Conservation (phyloP, 345 rosid genomes). For the Clausena lansium region DNA sequence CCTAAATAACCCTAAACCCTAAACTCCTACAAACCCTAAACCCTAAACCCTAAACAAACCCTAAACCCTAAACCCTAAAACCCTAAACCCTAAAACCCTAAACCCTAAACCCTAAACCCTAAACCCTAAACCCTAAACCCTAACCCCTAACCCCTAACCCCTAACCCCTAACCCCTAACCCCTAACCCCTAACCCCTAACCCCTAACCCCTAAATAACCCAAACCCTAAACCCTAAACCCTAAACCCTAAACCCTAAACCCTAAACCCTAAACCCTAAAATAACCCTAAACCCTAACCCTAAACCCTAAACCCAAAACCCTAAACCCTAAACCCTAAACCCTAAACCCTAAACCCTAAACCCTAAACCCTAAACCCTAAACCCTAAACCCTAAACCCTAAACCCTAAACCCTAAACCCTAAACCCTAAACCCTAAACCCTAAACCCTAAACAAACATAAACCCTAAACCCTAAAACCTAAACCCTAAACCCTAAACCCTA, state of each 20-base stretch:
- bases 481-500: constrained; percentile 9
- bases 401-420: constrained; percentile 7
- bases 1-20: too few relatives aligned
- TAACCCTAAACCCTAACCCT: too few relatives aligned
- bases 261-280: constrained; percentile 14
- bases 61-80: background rate
- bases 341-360: constrained; percentile 12
- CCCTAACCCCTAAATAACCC: constrained; percentile 20
- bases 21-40: too few relatives aligned
- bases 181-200: constrained; percentile 13
- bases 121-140: constrained; percentile 15
- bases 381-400: constrained; percentile 2
- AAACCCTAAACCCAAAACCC: constrained; percentile 27
- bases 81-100: constrained; percentile 4
- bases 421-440: constrained; percentile 14
- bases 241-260: constrained; percentile 17
- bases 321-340: constrained; percentile 26
- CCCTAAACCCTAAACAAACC: too few relatives aligned
- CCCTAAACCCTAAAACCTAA: constrained; percentile 10
- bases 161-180: constrained; percentile 15
- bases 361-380: constrained; percentile 8
- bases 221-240: constrained; percentile 16
- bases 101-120: constrained; percentile 7
- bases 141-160: constrained; percentile 14
- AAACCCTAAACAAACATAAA: constrained; percentile 7